A percentile compares a stretch with the other conserved stretches of the same genome.
Evolutionary conservation across 2,329 filamentous ascomycete genomes (phyloP).

Genomic region (Fusarium duplospermum): DNA sequence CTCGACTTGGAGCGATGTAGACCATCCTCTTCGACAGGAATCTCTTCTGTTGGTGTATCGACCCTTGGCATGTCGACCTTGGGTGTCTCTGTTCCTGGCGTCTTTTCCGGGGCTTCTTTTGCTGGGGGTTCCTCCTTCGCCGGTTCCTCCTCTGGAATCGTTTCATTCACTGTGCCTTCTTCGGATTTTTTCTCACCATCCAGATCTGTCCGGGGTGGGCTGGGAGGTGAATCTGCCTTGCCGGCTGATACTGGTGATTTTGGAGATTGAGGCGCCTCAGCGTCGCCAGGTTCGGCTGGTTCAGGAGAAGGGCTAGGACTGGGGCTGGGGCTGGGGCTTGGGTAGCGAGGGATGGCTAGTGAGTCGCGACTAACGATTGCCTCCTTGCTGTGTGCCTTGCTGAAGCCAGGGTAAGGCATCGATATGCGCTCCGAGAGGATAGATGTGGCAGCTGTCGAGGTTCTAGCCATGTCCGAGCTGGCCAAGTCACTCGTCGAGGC

Average conservation of each 20-base stretch:
- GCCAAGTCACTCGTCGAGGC: slow-evolving; percentile 62
- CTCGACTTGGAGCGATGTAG: slow-evolving; percentile 56
- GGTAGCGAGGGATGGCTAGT: slow-evolving; percentile 49
- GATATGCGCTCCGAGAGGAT: slow-evolving; percentile 57
- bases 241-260: slow-evolving; percentile 46
- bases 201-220: slow-evolving; percentile 72
- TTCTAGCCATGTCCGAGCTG: slow-evolving; percentile 56
- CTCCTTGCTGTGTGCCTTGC: slow-evolving; percentile 93
- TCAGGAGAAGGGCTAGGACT: slow-evolving; percentile 56
- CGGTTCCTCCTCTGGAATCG: slow-evolving; percentile 47
- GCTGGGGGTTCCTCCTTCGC: slow-evolving; percentile 43
- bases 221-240: slow-evolving; percentile 66
- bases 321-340: slow-evolving; percentile 55
- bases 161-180: slow-evolving; percentile 40
- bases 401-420: slow-evolving; percentile 83
- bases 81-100: slow-evolving; percentile 19
- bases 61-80: slow-evolving; percentile 20
- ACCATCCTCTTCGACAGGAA: slow-evolving; percentile 44
- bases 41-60: slow-evolving; percentile 34
- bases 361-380: slow-evolving; percentile 74
- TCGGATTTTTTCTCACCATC: slow-evolving; percentile 55
- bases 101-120: slow-evolving; percentile 44
- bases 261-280: slow-evolving; percentile 25
- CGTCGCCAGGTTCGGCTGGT: slow-evolving; percentile 64
- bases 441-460: slow-evolving; percentile 49